Evolutionary conservation across 306 rosid species (phyloP).

Genomic region (Spatholobus suberectus): DNA sequence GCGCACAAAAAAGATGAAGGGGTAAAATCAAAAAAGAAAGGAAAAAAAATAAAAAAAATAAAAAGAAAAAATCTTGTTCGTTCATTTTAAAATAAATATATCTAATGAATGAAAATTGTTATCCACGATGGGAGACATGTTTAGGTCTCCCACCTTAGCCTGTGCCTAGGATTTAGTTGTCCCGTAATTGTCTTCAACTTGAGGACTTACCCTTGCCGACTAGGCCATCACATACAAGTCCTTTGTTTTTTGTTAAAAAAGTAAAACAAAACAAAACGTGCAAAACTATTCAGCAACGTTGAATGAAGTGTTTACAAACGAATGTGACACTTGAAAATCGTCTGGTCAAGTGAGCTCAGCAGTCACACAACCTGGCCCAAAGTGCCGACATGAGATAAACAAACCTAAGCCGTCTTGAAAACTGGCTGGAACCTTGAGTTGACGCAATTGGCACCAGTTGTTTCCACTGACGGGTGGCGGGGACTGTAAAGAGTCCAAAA

Average conservation of each 20-base stretch:
- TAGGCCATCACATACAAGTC: neutral
- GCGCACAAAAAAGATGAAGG: too few species aligned
- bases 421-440: neutral
- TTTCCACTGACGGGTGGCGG: neutral
- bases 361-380: neutral
- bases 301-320: neutral
- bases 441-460: neutral
- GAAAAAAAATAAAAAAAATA: too few species aligned
- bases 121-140: too few species aligned
- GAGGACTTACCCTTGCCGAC: neutral
- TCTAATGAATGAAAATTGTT: too few species aligned
- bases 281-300: too few species aligned
- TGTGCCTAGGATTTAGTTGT: too few species aligned
- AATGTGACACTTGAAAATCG: neutral
- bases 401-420: neutral
- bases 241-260: neutral
- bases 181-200: too few species aligned
- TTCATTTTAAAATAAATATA: too few species aligned
- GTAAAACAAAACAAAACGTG: neutral
- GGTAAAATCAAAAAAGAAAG: too few species aligned
- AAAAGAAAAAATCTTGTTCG: too few species aligned
- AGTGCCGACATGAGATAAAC: neutral
- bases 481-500: neutral
- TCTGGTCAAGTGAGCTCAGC: neutral
- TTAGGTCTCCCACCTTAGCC: too few species aligned